phyloP scores from a whole-genome alignment of 2,329 filamentous ascomycete species.

The Aspergillus eucalypticola region DNA sequence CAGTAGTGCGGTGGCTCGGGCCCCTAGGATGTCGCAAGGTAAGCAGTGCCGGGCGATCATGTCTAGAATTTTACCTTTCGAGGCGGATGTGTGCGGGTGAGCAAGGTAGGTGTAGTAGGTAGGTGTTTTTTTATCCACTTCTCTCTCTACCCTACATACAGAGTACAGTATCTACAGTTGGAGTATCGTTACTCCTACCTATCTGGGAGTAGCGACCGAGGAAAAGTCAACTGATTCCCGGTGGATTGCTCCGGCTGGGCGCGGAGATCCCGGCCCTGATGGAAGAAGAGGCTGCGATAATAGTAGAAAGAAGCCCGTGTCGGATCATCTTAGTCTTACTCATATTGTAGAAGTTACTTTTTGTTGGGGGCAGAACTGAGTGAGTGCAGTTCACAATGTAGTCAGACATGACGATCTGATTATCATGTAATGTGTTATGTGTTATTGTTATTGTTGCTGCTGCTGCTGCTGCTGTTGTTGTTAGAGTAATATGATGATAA shows the following conservation, averaged over 20 bases:
- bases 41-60: conserved; percentile 1
- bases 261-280: not conserved
- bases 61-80: not conserved
- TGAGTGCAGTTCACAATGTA: no score
- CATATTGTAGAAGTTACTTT: not conserved
- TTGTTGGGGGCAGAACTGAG: not conserved
- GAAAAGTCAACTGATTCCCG: not conserved
- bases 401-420: not conserved
- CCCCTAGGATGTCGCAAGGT: not conserved
- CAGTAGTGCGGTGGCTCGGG: not conserved
- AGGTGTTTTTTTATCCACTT: no score
- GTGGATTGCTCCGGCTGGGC: not conserved
- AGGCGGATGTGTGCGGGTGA: not conserved
- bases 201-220: not conserved
- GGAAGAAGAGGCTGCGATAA: not conserved
- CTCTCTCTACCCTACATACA: no score
- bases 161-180: not conserved
- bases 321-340: not conserved
- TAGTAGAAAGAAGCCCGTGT: not conserved
- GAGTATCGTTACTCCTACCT: no score
- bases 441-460: no score
- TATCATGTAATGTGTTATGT: no score
- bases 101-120: not conserved
- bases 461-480: no score
- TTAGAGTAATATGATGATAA: no score